Evolutionary conservation across 129 eudicot species (phyloP).

Genomic region (Lactuca saligna): DNA sequence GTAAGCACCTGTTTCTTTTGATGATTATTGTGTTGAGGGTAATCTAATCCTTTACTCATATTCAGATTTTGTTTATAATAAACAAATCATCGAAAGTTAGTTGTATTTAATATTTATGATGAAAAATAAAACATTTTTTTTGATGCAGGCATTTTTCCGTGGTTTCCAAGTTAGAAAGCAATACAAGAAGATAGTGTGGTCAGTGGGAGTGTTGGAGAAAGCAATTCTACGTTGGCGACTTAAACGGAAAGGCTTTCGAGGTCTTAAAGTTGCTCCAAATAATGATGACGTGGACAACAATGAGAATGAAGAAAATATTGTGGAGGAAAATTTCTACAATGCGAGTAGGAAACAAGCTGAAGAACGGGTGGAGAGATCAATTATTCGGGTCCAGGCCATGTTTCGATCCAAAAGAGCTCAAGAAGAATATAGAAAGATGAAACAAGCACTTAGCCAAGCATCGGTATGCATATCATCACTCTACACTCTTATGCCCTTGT

Average conservation of each 20-base stretch:
- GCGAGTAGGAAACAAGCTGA: constrained; percentile 94
- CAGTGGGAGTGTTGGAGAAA: constrained; percentile 96
- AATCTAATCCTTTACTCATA: too few relatives aligned
- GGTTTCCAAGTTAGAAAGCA: constrained; percentile 85
- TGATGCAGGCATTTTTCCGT: constrained; percentile 74
- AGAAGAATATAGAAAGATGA: constrained; percentile 85
- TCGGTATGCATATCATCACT: constrained; percentile 39
- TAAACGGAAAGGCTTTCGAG: constrained; percentile 87
- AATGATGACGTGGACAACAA: constrained; percentile 22
- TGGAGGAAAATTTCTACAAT: constrained; percentile 72
- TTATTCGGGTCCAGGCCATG: constrained; percentile 93
- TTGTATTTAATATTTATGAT: too few relatives aligned
- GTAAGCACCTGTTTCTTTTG: constrained; percentile 39
- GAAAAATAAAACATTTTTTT: neutral
- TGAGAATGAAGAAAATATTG: constrained; percentile 40
- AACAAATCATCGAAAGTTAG: too few relatives aligned
- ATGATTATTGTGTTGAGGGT: too few relatives aligned
- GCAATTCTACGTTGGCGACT: constrained; percentile 87
- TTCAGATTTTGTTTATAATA: too few relatives aligned
- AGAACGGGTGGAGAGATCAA: constrained; percentile 94
- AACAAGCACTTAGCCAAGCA: constrained; percentile 58
- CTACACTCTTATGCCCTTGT: neutral
- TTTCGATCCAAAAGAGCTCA: constrained; percentile 90
- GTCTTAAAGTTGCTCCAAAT: constrained; percentile 48
- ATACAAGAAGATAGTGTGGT: constrained; percentile 77